Base-by-base conservation (phyloP, 345 rosid species). In the Lepidium aucheri region DNA sequence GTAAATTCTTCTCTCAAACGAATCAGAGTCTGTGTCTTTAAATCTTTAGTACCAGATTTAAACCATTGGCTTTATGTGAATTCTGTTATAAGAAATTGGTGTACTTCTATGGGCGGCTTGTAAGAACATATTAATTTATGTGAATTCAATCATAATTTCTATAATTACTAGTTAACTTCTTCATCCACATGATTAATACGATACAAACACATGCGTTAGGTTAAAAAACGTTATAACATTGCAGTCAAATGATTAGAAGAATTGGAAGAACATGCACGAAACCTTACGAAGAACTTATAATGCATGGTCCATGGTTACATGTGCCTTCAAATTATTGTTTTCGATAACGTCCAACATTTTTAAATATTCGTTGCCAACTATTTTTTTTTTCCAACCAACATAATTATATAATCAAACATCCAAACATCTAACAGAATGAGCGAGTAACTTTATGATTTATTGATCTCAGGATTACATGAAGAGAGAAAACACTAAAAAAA, bases 311-410 rank as follows among this genome's bases (percentile, higher is more conserved):
- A 38, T 40, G 32, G 66, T 5, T 28, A 28, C 76, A 73, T 65
- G 72, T 73, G 72, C 47, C 40, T 50, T 65, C 72, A 65, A 73
- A 65, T 73, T 1, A 73, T 73, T 73, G 71, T 58, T 72, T 51
- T 15, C 53, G 60, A 22, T 72, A 41, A 72, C 76, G 65, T 65
- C 76, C 34, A 64, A 3, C 8, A 17, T 20, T 26, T 26, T 57
- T 12, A 11, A 64, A 64, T 39, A 71, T 44, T 46, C 57, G 47
- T 63, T 71, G 53, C 1, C 32, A 28, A 28, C 32, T 28, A 28
- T 20, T n/a, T n/a, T n/a, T n/a, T n/a, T n/a, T n/a, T n/a, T n/a
- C n/a, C n/a, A n/a, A n/a, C n/a, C n/a, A n/a, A n/a, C n/a, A n/a
- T n/a, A n/a, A n/a, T n/a, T n/a, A n/a, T n/a, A n/a, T n/a, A n/a